These are phyloP conservation scores for Pythium volutum DNA, from an alignment of 352 stramenopile species.

Conservation along the genomic window DNA sequence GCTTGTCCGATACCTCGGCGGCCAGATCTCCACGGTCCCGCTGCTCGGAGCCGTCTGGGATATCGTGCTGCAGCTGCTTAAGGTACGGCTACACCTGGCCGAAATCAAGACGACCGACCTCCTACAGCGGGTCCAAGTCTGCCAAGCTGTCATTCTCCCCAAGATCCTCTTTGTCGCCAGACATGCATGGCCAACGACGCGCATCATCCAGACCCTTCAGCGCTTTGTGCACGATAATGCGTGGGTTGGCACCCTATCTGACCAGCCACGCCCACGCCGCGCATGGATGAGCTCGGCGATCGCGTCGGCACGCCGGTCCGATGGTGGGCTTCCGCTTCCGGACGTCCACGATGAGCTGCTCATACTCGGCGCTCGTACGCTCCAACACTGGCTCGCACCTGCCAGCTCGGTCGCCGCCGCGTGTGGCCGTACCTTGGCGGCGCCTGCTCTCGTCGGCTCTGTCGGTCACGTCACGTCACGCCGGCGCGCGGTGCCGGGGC, in stretches of 20 bases:
- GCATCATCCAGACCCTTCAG: background rate
- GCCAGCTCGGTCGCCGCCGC: background rate
- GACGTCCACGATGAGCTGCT: background rate
- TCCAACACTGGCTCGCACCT: background rate
- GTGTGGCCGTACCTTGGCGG: background rate
- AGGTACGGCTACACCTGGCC: background rate
- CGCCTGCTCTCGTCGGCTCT: background rate
- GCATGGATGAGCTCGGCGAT: no score
- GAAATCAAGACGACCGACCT: conserved; percentile 11
- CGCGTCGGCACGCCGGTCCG: no score
- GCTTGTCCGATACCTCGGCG: conserved; percentile 6
- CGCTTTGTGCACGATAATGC: background rate
- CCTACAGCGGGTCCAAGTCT: background rate
- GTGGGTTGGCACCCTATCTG: background rate
- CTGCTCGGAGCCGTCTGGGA: background rate
- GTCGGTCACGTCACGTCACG: background rate
- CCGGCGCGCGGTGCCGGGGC: no score
- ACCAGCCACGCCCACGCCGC: background rate
- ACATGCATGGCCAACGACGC: background rate
- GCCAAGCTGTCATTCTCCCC: background rate
- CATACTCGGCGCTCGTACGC: background rate
- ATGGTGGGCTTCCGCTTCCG: background rate
- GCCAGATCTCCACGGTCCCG: background rate
- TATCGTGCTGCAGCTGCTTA: background rate
- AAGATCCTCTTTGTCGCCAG: background rate